Percentiles rank a stretch among this genome's conserved stretches.
Conservation (phyloP, 2,329 filamentous ascomycete genomes). For the Paraphoma sp. region DNA sequence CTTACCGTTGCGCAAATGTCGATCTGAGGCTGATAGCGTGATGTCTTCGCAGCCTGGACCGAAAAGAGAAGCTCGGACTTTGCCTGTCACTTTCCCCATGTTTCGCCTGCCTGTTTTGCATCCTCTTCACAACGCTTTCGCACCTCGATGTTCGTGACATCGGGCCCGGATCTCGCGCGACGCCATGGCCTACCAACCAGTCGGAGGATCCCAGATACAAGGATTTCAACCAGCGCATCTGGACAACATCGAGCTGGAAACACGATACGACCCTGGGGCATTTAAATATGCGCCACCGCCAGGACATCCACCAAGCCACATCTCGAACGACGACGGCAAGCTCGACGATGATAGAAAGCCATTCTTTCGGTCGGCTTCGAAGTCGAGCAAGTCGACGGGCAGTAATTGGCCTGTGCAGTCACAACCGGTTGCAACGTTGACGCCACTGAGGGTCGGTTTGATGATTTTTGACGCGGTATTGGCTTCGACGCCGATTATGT, state of each 20-base stretch:
- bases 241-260: constrained; percentile 14
- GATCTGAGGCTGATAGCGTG: neutral
- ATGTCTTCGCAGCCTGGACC: neutral
- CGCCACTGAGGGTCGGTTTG: constrained; percentile 22
- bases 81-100: neutral
- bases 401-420: constrained; percentile 24
- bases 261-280: constrained; percentile 9
- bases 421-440: constrained; percentile 25
- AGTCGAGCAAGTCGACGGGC: neutral
- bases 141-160: neutral
- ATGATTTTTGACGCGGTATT: constrained; percentile 32
- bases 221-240: neutral
- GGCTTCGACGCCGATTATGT: constrained; percentile 34
- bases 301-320: constrained; percentile 3
- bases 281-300: constrained; percentile 8
- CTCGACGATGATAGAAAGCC: constrained; percentile 6
- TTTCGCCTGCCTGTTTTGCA: neutral
- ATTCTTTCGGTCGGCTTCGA: neutral
- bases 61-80: neutral
- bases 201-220: neutral
- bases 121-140: neutral
- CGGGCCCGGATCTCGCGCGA: neutral
- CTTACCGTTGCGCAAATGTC: neutral
- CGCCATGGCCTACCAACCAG: constrained; percentile 2
- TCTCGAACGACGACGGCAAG: constrained; percentile 3